A percentile compares a stretch with the other conserved stretches of the same genome.
Evolutionary conservation across 495 filamentous ascomycete genomes (phyloP).

Genomic region (Cairneyella variabilis): DNA sequence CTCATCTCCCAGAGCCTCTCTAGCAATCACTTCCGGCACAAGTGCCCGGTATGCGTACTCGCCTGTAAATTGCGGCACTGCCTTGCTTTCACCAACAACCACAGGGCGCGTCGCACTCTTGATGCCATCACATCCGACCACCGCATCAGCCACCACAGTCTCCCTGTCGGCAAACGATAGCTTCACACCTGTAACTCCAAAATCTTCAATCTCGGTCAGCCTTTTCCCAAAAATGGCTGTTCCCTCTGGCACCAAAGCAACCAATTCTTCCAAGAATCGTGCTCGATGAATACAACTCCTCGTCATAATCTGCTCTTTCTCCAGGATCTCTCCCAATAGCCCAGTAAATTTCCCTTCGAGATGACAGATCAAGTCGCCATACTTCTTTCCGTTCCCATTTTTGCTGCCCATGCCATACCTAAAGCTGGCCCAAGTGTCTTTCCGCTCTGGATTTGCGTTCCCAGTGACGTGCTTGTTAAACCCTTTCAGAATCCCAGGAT

Average conservation of each 20-base stretch:
- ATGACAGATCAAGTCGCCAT: conserved; percentile 17
- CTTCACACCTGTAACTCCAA: conserved; percentile 37
- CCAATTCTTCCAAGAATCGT: conserved; percentile 54
- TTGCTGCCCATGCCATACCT: conserved; percentile 15
- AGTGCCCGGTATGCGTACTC: conserved; percentile 17
- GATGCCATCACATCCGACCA: conserved; percentile 58
- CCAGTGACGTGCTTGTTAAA: conserved; percentile 15
- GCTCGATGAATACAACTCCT: conserved; percentile 47
- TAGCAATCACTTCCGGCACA: conserved; percentile 8
- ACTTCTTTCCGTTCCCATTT: conserved; percentile 11
- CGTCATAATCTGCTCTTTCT: conserved; percentile 2
- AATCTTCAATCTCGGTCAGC: conserved; percentile 23
- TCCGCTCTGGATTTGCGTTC: conserved; percentile 1
- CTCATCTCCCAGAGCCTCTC: conserved; percentile 13
- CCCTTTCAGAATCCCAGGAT: conserved; percentile 2
- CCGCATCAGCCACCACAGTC: conserved; percentile 45
- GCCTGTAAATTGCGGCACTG: conserved; percentile 9
- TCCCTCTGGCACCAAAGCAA: conserved; percentile 45
- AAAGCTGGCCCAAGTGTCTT: conserved; percentile 13
- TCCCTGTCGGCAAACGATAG: conserved; percentile 31
- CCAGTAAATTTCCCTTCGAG: conserved; percentile 2
- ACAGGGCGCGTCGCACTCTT: conserved; percentile 39
- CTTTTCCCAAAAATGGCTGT: conserved; percentile 43
- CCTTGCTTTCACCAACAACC: not conserved
- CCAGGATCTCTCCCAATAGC: not conserved